Conservation (phyloP, 169 alveolate species). For the Neospora caninum region DNA sequence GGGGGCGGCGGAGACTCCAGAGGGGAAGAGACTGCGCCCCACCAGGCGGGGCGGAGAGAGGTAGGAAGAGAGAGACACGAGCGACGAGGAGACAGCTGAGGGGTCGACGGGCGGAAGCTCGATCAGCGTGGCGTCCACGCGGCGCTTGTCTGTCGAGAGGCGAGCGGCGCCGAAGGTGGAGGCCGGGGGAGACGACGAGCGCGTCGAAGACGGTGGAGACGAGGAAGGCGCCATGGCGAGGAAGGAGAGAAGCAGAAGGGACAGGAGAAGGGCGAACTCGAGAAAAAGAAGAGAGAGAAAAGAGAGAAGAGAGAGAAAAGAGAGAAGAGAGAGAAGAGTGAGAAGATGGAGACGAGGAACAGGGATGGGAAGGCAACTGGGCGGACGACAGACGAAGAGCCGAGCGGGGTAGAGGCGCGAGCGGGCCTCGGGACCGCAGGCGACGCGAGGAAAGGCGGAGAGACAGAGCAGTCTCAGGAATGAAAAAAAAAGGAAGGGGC, state of each 20-base stretch:
- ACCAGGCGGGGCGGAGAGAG: not conserved
- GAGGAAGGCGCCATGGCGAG: not conserved
- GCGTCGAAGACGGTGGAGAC: not conserved
- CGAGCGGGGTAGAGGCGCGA: too few relatives aligned
- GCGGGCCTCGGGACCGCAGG: too few relatives aligned
- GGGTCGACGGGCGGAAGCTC: conserved; percentile 8
- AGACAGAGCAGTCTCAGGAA: too few relatives aligned
- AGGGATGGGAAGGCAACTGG: too few relatives aligned
- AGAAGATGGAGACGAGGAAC: too few relatives aligned
- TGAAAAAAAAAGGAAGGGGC: not conserved
- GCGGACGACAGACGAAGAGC: too few relatives aligned
- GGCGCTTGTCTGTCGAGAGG: not conserved
- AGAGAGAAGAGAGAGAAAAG: not conserved
- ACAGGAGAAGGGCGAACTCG: not conserved
- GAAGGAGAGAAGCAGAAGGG: not conserved
- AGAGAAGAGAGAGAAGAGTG: not conserved
- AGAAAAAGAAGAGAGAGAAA: not conserved
- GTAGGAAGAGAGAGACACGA: not conserved
- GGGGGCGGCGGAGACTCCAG: not conserved
- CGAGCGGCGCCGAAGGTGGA: not conserved
- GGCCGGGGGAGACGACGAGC: not conserved
- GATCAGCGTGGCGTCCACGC: not conserved
- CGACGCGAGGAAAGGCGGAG: too few relatives aligned
- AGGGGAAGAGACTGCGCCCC: not conserved
- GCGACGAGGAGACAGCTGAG: not conserved